These are phyloP conservation scores for Verticillium albo-atrum DNA, from an alignment of 2,329 filamentous ascomycete species.

Conservation along the genomic window DNA sequence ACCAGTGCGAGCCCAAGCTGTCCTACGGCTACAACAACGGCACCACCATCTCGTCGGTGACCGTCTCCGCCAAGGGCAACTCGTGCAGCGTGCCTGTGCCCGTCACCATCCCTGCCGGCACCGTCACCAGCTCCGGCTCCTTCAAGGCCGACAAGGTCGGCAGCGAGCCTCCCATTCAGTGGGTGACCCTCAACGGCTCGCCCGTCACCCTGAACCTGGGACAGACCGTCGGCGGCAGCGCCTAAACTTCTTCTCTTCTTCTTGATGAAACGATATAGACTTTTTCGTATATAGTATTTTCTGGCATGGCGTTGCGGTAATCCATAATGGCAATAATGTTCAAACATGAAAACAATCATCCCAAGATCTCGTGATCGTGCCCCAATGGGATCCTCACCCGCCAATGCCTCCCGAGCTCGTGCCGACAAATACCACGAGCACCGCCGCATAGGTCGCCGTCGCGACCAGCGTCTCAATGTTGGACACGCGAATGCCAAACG, in stretches of 20 bases:
- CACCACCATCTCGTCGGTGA: constrained; percentile 43
- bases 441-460: constrained; percentile 14
- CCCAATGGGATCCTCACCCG: neutral
- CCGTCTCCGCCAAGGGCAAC: constrained; percentile 41
- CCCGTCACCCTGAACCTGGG: constrained; percentile 22
- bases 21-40: constrained; percentile 38
- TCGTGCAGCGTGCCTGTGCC: constrained; percentile 47
- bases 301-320: neutral
- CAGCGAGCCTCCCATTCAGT: constrained; percentile 46
- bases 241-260: neutral
- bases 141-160: constrained; percentile 45
- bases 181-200: constrained; percentile 39
- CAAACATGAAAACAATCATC: neutral
- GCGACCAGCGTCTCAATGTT: constrained; percentile 10
- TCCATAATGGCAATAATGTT: neutral
- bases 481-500: neutral
- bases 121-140: constrained; percentile 32
- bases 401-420: constrained; percentile 3
- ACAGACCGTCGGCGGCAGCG: neutral
- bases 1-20: constrained; percentile 45
- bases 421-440: constrained; percentile 16
- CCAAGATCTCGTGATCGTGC: too few relatives aligned
- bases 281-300: neutral
- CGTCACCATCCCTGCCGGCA: constrained; percentile 47
- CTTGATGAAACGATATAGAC: neutral